phyloP scores from a whole-genome alignment of 2,329 filamentous ascomycete species.

The Intubia oerlemansii region DNA sequence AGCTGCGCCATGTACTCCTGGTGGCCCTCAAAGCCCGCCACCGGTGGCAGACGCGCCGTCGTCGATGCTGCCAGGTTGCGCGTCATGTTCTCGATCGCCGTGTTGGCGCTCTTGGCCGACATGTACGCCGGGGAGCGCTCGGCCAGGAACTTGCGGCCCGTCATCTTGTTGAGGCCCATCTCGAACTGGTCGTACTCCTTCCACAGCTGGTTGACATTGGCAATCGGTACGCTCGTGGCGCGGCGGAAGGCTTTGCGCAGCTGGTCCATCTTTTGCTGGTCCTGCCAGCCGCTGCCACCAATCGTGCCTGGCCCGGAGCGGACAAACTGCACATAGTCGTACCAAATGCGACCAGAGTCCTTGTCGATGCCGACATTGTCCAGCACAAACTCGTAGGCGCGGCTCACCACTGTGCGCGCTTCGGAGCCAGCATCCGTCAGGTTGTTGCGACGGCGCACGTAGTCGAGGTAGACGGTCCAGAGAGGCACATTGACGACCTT shows the following conservation, averaged over 20 bases:
- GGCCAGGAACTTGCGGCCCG: slow-evolving; percentile 82
- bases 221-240: slow-evolving; percentile 70
- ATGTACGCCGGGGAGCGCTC: slow-evolving; percentile 88
- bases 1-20: slow-evolving; percentile 70
- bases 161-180: slow-evolving; percentile 79
- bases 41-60: slow-evolving; percentile 61
- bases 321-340: slow-evolving; percentile 86
- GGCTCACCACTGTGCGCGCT: slow-evolving; percentile 58
- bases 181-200: slow-evolving; percentile 97
- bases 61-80: slow-evolving; percentile 55
- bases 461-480: slow-evolving; percentile 88
- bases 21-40: slow-evolving; percentile 69
- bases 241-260: slow-evolving; percentile 83
- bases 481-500: slow-evolving; percentile 65
- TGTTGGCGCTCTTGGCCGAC: slow-evolving; percentile 82
- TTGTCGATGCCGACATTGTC: slow-evolving; percentile 79
- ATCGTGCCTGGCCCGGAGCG: slow-evolving; percentile 69
- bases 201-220: slow-evolving; percentile 69
- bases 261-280: slow-evolving; percentile 93
- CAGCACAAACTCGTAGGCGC: slow-evolving; percentile 84
- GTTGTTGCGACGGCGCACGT: slow-evolving; percentile 80
- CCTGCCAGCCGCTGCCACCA: slow-evolving; percentile 80
- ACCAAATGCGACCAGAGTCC: slow-evolving; percentile 76
- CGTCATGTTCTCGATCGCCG: slow-evolving; percentile 75
- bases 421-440: slow-evolving; percentile 60